Evolutionary conservation across 2,329 filamentous ascomycete genomes (phyloP).

Genomic region (Paracamarosporium sp.): DNA sequence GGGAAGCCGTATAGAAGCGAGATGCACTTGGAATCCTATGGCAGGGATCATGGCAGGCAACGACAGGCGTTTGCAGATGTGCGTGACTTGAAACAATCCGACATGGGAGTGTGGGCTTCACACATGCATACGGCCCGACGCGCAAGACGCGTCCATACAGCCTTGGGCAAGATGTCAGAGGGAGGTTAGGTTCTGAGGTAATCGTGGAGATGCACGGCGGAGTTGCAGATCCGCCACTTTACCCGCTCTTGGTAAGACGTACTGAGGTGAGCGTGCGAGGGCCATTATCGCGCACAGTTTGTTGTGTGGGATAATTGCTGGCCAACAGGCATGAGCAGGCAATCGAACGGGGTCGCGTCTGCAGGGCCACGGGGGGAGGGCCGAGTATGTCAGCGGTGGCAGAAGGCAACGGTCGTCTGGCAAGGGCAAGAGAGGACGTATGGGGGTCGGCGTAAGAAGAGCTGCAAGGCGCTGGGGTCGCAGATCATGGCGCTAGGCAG

Average conservation of each 20-base stretch:
- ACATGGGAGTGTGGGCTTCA: background rate
- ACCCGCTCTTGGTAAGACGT: conserved; percentile 24
- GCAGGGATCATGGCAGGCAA: background rate
- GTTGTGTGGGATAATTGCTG: background rate
- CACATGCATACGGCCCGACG: conserved; percentile 13
- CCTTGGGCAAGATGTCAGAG: conserved; percentile 28
- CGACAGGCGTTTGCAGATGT: background rate
- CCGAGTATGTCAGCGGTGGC: background rate
- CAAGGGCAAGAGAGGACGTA: background rate
- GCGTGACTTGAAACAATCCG: background rate
- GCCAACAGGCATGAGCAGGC: too few relatives aligned
- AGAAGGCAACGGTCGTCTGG: background rate
- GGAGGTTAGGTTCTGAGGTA: conserved; percentile 29
- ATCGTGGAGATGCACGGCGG: conserved; percentile 24
- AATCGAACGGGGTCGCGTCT: too few relatives aligned
- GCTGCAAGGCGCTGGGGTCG: conserved; percentile 9
- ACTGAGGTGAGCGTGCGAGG: conserved; percentile 28
- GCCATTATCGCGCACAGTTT: background rate
- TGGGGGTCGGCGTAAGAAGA: background rate
- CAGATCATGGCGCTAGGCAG: background rate
- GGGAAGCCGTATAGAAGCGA: background rate
- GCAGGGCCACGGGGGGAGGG: background rate
- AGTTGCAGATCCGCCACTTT: conserved; percentile 24
- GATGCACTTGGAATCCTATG: background rate
- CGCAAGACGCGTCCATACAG: conserved; percentile 15